phyloP scores from a whole-genome alignment of 768 basidiomycete genomes.

The Cystoderma amianthinum region DNA sequence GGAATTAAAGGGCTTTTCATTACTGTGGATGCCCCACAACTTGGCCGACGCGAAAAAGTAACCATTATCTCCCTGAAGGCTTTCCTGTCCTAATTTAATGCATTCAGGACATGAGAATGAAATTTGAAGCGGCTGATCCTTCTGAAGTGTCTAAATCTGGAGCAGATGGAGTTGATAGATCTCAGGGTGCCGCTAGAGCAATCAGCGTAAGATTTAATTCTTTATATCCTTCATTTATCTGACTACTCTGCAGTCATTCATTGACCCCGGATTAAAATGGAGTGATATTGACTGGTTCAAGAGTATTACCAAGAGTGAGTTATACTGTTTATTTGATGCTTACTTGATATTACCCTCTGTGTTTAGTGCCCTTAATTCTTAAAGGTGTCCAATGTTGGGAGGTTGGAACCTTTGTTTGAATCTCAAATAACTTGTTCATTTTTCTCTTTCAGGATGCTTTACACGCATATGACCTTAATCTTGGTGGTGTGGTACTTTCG shows the following conservation, averaged over 20 bases:
- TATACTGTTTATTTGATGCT: conserved; percentile 31
- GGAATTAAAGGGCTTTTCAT: conserved; percentile 94
- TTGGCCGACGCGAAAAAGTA: conserved; percentile 86
- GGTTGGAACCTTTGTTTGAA: conserved; percentile 17
- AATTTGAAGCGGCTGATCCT: conserved; percentile 79
- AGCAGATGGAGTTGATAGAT: conserved; percentile 58
- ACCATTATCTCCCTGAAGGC: not conserved
- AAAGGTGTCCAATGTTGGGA: conserved; percentile 91
- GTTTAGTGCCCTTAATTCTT: conserved; percentile 77
- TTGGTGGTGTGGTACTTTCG: conserved; percentile 77
- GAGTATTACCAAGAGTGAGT: conserved; percentile 60
- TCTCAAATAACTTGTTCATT: not conserved
- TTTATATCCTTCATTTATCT: not conserved
- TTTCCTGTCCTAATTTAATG: not conserved
- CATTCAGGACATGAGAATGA: conserved; percentile 85
- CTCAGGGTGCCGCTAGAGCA: conserved; percentile 90
- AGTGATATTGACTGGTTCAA: conserved; percentile 78
- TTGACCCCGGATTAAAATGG: conserved; percentile 89
- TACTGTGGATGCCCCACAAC: conserved; percentile 95
- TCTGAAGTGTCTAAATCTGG: conserved; percentile 48
- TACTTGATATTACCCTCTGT: not conserved
- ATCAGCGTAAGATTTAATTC: conserved; percentile 63
- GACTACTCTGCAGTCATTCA: conserved; percentile 62
- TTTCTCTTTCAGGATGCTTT: conserved; percentile 56
- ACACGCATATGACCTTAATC: conserved; percentile 69